These are phyloP conservation scores for Gentiana straminea DNA, from an alignment of 257 asterid species.

Conservation along the genomic window DNA sequence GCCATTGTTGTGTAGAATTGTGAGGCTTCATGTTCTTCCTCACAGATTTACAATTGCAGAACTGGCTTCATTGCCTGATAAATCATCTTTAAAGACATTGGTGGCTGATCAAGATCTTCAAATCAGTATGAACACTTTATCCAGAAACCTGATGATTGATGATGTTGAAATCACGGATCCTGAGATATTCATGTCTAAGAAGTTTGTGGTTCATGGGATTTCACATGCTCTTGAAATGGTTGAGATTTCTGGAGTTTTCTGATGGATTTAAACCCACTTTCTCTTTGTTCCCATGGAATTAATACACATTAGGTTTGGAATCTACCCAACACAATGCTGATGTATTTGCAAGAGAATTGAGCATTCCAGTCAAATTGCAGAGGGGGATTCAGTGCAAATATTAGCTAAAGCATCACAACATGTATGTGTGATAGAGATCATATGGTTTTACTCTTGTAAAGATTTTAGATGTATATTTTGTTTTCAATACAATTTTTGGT, in stretches of 20 bases:
- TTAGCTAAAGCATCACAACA: too few relatives aligned
- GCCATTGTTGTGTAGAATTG: conserved; percentile 36
- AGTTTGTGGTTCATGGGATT: conserved; percentile 50
- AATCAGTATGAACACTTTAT: conserved; percentile 12
- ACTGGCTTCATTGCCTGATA: conserved; percentile 21
- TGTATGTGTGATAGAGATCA: too few relatives aligned
- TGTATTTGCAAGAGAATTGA: too few relatives aligned
- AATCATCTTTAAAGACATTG: conserved; percentile 33
- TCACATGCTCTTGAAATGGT: conserved; percentile 28
- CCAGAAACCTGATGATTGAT: conserved; percentile 20
- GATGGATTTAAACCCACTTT: background rate
- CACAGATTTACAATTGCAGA: conserved; percentile 23
- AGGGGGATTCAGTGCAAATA: too few relatives aligned
- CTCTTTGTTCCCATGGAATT: background rate
- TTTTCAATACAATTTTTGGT: too few relatives aligned
- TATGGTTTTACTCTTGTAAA: too few relatives aligned
- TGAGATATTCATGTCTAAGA: conserved; percentile 26
- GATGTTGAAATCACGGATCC: conserved; percentile 44
- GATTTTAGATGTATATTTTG: too few relatives aligned
- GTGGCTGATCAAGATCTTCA: conserved; percentile 21
- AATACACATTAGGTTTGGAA: too few relatives aligned
- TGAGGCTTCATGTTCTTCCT: conserved; percentile 53
- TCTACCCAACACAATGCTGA: too few relatives aligned
- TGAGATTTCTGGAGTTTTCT: conserved; percentile 11
- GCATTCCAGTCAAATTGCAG: too few relatives aligned